Conservation (phyloP, 148 eudicot genomes). For the Fagopyrum homotropicum region DNA sequence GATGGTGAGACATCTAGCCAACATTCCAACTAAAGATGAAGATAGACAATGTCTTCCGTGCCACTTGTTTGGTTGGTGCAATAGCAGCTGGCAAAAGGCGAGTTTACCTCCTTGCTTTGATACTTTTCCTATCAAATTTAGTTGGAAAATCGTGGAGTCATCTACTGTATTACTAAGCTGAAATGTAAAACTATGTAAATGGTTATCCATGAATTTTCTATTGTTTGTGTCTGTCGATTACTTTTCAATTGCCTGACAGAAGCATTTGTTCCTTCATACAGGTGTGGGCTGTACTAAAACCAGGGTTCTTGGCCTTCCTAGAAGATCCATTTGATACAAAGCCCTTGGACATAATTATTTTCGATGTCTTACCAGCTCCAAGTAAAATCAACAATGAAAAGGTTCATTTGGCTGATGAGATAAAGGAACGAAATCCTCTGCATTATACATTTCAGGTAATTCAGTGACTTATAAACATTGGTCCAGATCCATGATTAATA, state of each 20-base stretch:
- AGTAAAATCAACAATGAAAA: constrained; percentile 58
- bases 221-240: background rate
- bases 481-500: background rate
- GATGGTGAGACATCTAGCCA: constrained; percentile 30
- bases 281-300: constrained; percentile 79
- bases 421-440: constrained; percentile 72
- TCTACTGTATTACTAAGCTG: background rate
- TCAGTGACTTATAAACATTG: constrained; percentile 9
- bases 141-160: background rate
- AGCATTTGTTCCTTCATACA: constrained; percentile 13
- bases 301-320: constrained; percentile 92
- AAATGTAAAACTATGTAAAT: background rate
- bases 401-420: constrained; percentile 70
- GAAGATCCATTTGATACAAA: constrained; percentile 76
- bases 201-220: background rate
- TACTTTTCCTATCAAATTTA: background rate
- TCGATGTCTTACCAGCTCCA: constrained; percentile 79
- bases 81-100: constrained; percentile 40
- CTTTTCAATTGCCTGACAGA: background rate
- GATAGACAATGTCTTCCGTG: constrained; percentile 37
- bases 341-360: constrained; percentile 80
- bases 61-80: constrained; percentile 30
- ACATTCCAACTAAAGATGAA: constrained; percentile 22
- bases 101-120: background rate
- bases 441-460: constrained; percentile 66